Percentiles rank a stretch among this genome's conserved stretches.
Conservation (phyloP, 148 eudicot genomes). For the Chenopodium album region DNA sequence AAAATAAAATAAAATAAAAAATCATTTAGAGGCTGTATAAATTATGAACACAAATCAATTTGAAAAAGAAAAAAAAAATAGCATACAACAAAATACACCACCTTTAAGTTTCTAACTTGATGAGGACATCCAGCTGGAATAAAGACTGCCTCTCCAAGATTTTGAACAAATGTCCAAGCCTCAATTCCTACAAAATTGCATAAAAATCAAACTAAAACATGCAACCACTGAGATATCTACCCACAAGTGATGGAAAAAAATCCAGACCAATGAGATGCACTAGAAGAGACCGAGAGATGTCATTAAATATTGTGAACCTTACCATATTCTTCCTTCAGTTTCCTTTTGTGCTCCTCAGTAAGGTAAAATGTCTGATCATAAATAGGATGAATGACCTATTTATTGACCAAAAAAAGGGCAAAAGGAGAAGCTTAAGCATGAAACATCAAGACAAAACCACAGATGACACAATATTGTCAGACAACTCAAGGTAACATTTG, state of each 20-base stretch:
- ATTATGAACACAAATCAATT: neutral
- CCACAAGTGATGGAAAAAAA: too few species aligned
- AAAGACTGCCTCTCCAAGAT: constrained; percentile 59
- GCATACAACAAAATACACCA: constrained; percentile 4
- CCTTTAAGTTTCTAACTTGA: constrained; percentile 68
- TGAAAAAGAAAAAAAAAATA: neutral
- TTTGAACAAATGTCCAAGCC: constrained; percentile 66
- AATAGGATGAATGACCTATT: constrained; percentile 54
- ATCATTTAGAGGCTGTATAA: too few species aligned
- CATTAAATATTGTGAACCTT: constrained; percentile 15
- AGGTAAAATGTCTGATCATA: constrained; percentile 56
- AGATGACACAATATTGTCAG: neutral
- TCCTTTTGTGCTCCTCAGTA: constrained; percentile 43
- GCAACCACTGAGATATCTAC: too few species aligned
- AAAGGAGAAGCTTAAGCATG: neutral
- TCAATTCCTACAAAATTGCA: constrained; percentile 40
- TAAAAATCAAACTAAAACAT: neutral
- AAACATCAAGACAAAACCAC: neutral
- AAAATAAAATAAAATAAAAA: too few species aligned
- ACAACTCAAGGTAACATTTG: neutral
- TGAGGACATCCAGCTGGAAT: constrained; percentile 66
- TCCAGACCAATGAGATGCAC: neutral
- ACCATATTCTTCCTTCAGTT: constrained; percentile 55
- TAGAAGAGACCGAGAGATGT: too few species aligned
- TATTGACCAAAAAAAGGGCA: neutral